A percentile compares a stretch with the other conserved stretches of the same genome.
These are phyloP conservation scores for Rhynchospora tenuis DNA, from an alignment of 176 grass and related monocot species.

Conservation along the genomic window DNA sequence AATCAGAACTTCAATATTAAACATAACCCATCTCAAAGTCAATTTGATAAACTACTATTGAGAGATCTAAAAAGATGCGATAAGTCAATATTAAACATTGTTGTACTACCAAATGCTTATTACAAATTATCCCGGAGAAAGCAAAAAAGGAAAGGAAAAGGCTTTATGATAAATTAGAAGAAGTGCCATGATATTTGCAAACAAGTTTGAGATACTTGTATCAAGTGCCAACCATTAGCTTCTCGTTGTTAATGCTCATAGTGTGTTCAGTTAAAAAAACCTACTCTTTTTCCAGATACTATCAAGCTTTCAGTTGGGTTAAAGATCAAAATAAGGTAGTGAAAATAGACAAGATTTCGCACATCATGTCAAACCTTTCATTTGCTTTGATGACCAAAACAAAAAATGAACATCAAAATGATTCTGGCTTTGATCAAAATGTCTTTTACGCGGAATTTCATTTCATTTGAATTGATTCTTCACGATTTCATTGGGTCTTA, in stretches of 20 bases:
- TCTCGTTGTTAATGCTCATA: background rate
- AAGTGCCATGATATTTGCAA: background rate
- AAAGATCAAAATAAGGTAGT: background rate
- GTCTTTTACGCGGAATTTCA: too few species aligned
- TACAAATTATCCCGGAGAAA: background rate
- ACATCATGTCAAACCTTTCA: background rate
- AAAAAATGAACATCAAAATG: background rate
- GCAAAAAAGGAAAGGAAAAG: background rate
- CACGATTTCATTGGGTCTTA: too few species aligned
- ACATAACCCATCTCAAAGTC: conserved; percentile 17
- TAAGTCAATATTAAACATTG: background rate
- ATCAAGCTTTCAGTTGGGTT: background rate
- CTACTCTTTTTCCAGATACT: background rate
- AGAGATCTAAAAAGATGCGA: background rate
- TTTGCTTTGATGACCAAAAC: background rate
- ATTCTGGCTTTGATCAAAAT: too few species aligned
- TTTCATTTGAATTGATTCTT: too few species aligned
- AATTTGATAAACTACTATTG: background rate
- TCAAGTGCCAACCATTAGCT: background rate
- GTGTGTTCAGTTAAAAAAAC: background rate
- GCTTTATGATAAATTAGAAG: background rate
- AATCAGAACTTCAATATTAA: background rate
- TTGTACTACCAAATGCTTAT: background rate
- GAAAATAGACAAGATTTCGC: background rate
- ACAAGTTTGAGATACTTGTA: background rate